Base-by-base conservation (phyloP, 768 basidiomycete species). In the Boletus huronensis region DNA sequence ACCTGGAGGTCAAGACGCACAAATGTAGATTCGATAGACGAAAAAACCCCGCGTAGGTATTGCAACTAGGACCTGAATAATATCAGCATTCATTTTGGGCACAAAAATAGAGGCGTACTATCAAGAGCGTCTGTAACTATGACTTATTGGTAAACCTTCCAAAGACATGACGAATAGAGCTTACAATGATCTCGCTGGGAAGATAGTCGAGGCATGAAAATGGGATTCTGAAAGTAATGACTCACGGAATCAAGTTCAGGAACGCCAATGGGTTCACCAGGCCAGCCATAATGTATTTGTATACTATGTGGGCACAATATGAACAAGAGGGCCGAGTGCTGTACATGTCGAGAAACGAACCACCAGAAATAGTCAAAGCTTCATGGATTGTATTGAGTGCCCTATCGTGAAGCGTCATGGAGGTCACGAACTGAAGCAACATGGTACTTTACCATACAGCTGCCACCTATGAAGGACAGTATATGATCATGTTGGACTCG, bases 341-440 rank as follows among this genome's bases (percentile, higher is more conserved):
- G 11, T 21, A 26, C 2, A 14, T n/a, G n/a, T 1, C 1, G 6
- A 42, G 31, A 36, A 21, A 59, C 62, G 16, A n/a, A 64, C 59
- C 23, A 19, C 54, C 58, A 19, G 35, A 7, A 7, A 62, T 5
- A 19, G 5, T 40, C 10, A 62, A 39, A 9, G 19, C 53, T 36
- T 63, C 61, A 8, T 62, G 61, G 13, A 55, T n/a, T 4, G 57
- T 63, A 17, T 55, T 21, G 13, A 57, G 28, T 14, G 19, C 26
- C 52, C 62, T 64, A n/a, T 29, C n/a, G 5, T 13, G 2, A 48
- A 26, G 13, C 1, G 23, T 63, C 14, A 32, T 25, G 28, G 14
- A 26, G 0, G 10, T 16, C 9, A 2, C 2, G 1, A 38, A 25
- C 11, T 0, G 3, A 34, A 13, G 16, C 3, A 16, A 19, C 6